Conservation (phyloP, 148 eudicot genomes). For the Fallopia convolvulus region DNA sequence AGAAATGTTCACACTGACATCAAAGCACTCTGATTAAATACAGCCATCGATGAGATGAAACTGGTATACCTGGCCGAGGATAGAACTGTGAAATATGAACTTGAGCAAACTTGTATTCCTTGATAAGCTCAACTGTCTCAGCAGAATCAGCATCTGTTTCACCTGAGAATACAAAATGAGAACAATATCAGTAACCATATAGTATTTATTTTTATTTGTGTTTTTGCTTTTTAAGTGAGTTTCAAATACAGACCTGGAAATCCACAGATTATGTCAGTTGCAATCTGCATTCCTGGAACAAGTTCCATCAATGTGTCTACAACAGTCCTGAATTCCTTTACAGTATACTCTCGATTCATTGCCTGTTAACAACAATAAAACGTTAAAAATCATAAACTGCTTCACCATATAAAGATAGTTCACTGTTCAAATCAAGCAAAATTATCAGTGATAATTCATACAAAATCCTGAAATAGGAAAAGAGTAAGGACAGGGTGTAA, state of each 20-base stretch:
- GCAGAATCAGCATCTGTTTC: constrained; percentile 94
- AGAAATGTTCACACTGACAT: background rate
- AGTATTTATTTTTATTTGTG: background rate
- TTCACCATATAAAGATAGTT: background rate
- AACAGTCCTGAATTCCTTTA: constrained; percentile 74
- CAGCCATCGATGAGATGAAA: background rate
- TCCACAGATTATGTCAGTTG: constrained; percentile 97
- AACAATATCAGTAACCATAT: background rate
- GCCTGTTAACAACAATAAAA: constrained; percentile 37
- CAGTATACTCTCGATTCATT: constrained; percentile 92
- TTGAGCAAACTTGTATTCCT: constrained; percentile 81
- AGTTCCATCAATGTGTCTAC: constrained; percentile 78
- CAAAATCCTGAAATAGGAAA: background rate
- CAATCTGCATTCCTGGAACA: constrained; percentile 99
- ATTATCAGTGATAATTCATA: background rate
- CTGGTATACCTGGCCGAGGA: constrained; percentile 83
- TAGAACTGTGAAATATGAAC: constrained; percentile 99
- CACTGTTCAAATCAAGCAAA: background rate
- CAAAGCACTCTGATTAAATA: background rate
- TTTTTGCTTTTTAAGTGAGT: background rate
- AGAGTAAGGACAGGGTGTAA: background rate
- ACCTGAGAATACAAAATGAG: constrained; percentile 39
- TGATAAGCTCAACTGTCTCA: constrained; percentile 66
- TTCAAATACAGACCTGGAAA: constrained; percentile 65
- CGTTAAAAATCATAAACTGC: background rate